phyloP scores from a whole-genome alignment of 768 basidiomycete genomes.

The Mycena floridula region DNA sequence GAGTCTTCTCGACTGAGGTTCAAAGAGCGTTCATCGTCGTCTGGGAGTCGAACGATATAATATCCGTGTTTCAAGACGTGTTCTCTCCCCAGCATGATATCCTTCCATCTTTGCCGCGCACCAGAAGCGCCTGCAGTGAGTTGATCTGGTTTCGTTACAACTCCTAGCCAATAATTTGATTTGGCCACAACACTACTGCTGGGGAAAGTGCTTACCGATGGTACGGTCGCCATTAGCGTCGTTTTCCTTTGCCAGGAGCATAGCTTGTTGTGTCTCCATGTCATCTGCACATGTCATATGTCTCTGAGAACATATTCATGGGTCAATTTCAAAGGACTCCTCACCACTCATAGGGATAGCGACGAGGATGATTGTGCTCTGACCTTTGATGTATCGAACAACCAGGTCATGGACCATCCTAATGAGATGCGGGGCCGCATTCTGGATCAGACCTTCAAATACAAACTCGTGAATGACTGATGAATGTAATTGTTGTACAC shows the following conservation, averaged over 20 bases:
- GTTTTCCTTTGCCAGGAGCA: constrained; percentile 42
- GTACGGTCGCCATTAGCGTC: constrained; percentile 54
- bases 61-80: constrained; percentile 52
- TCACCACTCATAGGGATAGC: constrained; percentile 62
- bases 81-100: constrained; percentile 40
- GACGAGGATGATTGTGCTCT: constrained; percentile 57
- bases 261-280: constrained; percentile 57
- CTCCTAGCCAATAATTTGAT: constrained; percentile 29
- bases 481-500: constrained; percentile 14
- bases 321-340: constrained; percentile 3
- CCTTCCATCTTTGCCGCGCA: constrained; percentile 37
- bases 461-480: constrained; percentile 13
- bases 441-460: constrained; percentile 50
- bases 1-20: constrained; percentile 29
- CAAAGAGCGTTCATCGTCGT: constrained; percentile 45
- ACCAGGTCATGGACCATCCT: constrained; percentile 44
- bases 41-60: constrained; percentile 58
- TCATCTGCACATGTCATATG: constrained; percentile 46
- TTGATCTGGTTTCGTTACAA: constrained; percentile 66
- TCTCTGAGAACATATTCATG: no score
- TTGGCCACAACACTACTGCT: neutral
- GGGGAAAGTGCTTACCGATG: constrained; percentile 38
- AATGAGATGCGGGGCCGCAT: constrained; percentile 33
- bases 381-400: constrained; percentile 34
- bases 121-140: constrained; percentile 36